Evolutionary conservation across 345 rosid genomes (phyloP), one percentile per base, ranked within the genome.

Genomic region (Cardiospermum halicacabum): DNA sequence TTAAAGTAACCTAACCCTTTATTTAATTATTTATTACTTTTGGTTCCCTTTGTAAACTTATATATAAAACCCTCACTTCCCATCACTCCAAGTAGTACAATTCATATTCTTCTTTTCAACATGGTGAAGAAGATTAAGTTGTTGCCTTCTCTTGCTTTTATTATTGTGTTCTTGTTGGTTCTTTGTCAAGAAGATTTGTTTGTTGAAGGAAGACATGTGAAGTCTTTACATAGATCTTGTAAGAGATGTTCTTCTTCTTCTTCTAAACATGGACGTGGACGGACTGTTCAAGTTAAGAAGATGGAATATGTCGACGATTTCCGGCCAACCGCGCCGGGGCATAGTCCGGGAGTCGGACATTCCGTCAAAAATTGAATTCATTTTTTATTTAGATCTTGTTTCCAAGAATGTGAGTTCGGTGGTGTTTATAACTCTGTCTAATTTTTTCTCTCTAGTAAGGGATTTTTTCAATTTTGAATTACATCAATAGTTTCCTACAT

Each of bases 341-440:
- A 75, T 36, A 82, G 84, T 37, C 85, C 84, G 1, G 81, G 86
- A n/a, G 73, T 80, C 53, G 86, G 85, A 11, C 83, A 80, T 65
- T 72, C 64, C 19, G 60, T 71, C 58, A 60, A 60, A 26, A 68
- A 67, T 24, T 75, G 71, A 66, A 47, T 18, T 45, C 60, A 59
- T 48, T 19, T 54, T 60, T 56, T 10, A 11, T 61, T 26, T n/a
- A 47, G 54, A 18, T n/a, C 18, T n/a, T n/a, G n/a, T n/a, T n/a
- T n/a, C n/a, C n/a, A n/a, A n/a, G n/a, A n/a, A n/a, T n/a, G n/a
- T n/a, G n/a, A n/a, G n/a, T n/a, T n/a, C n/a, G n/a, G n/a, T n/a
- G n/a, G n/a, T n/a, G n/a, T n/a, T n/a, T 4, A 4, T 34, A 34
- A 34, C 7, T 9, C 31, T n/a, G 5, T 25, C 16, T 2, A 37